phyloP scores from a whole-genome alignment of 2,329 filamentous ascomycete genomes.

The Fusarium sp. region DNA sequence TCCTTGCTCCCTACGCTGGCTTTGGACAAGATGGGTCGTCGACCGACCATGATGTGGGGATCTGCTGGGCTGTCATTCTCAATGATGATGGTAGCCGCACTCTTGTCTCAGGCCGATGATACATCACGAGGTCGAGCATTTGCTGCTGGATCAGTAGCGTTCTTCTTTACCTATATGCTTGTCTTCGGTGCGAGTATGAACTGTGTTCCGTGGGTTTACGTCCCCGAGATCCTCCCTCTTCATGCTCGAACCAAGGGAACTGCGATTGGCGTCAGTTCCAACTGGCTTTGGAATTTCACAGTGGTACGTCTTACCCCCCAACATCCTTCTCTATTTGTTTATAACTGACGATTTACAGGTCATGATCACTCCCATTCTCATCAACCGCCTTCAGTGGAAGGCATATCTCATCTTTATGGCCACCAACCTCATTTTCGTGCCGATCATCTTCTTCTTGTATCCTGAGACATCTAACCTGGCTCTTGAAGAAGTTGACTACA shows the following conservation, averaged over 20 bases:
- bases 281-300: conserved; percentile 21
- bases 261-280: conserved; percentile 32
- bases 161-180: conserved; percentile 37
- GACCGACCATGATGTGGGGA: conserved; percentile 57
- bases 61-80: conserved; percentile 41
- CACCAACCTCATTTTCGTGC: conserved; percentile 7
- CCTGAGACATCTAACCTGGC: conserved; percentile 7
- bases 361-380: conserved; percentile 58
- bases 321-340: background rate
- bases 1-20: conserved; percentile 47
- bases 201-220: conserved; percentile 40
- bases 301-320: background rate
- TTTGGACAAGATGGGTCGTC: conserved; percentile 51
- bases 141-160: conserved; percentile 25
- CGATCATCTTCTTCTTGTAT: background rate
- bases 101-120: conserved; percentile 28
- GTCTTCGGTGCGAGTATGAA: conserved; percentile 35
- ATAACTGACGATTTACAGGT: conserved; percentile 40
- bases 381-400: conserved; percentile 18
- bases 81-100: conserved; percentile 37
- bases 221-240: conserved; percentile 33
- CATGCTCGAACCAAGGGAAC: conserved; percentile 32
- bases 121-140: conserved; percentile 14
- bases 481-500: conserved; percentile 12
- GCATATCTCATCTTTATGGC: conserved; percentile 16